These are phyloP conservation scores for Colletotrichum higginsianum DNA, from an alignment of 2,329 filamentous ascomycete genomes.

Conservation along the genomic window DNA sequence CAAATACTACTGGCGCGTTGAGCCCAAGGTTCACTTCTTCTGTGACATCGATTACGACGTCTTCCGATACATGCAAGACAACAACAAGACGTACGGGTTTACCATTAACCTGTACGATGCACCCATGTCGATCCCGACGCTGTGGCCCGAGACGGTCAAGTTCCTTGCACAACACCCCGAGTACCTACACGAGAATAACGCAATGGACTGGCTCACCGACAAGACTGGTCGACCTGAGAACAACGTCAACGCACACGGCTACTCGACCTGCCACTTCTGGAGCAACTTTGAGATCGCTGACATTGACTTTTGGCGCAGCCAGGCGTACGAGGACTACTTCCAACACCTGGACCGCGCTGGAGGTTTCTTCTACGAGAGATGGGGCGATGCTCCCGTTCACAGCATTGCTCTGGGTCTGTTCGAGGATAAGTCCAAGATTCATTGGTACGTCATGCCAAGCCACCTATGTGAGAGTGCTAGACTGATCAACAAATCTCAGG, in stretches of 20 bases:
- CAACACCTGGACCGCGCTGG: conserved; percentile 93
- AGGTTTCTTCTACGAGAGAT: conserved; percentile 98
- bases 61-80: conserved; percentile 97
- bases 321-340: conserved; percentile 95
- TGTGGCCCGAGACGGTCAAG: conserved; percentile 97
- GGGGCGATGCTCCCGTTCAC: conserved; percentile 98
- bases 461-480: background rate
- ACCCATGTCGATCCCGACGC: conserved; percentile 84
- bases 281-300: conserved; percentile 98
- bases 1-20: conserved; percentile 98
- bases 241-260: conserved; percentile 86
- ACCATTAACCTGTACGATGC: conserved; percentile 98
- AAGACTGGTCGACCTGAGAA: conserved; percentile 82
- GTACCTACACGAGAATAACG: conserved; percentile 86
- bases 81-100: conserved; percentile 99
- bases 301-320: conserved; percentile 91
- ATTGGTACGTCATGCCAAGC: conserved; percentile 77
- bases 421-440: conserved; percentile 90
- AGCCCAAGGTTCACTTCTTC: conserved; percentile 99
- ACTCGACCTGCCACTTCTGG: conserved; percentile 99
- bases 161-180: conserved; percentile 89
- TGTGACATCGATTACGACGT: conserved; percentile 99
- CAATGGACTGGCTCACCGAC: conserved; percentile 90
- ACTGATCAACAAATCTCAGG: conserved; percentile 65
- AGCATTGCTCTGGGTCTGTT: conserved; percentile 94